Base-by-base conservation (phyloP, 805 yeast species). In the Saccharomycopsis schoenii region DNA sequence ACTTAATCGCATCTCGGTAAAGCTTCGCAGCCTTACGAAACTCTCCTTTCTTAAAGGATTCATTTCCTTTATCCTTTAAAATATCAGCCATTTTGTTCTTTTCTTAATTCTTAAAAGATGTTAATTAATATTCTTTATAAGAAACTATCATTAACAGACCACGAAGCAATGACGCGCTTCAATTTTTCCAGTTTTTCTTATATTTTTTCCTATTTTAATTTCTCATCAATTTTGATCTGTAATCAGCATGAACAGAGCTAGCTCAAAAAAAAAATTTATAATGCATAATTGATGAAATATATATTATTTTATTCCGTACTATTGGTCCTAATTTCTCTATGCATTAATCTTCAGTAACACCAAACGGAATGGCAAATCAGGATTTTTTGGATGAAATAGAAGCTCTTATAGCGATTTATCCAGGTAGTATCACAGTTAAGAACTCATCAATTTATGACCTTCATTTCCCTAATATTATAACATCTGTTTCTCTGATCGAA, bases 401-500 rank as follows among this genome's bases (percentile, higher is more conserved):
- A 47, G 93, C 97, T 12, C 83, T 93, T 11, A 87, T 89, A 60
- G 94, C 97, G 2, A 93, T 94, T 12, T 93, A 83, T 68, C 97
- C 96, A 0, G 88, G 79, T 15, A 77, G 83, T 50, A 70, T 83
- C 41, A 71, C 73, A 12, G 52, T 47, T 47, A 24, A 47, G 12
- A 47, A 47, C n/a, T 15, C 11, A 12, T 24, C 21, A 14, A 47
- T 47, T 47, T 47, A 47, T 17, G 52, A 47, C 6, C 52, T 47
- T 21, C 29, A 47, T 47, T 47, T 47, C n/a, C 52, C 52, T 24
- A 47, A 47, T 21, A 47, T 47, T 11, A 47, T 47, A 12, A 11
- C 52, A 47, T 47, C 52, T 15, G 25, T 25, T 3, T 47, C 52
- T 47, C 52, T 47, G 52, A 10, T 29, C 8, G 56, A 36, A 29